Base-by-base conservation (phyloP, 768 basidiomycete genomes). In the Suillus weaverae region DNA sequence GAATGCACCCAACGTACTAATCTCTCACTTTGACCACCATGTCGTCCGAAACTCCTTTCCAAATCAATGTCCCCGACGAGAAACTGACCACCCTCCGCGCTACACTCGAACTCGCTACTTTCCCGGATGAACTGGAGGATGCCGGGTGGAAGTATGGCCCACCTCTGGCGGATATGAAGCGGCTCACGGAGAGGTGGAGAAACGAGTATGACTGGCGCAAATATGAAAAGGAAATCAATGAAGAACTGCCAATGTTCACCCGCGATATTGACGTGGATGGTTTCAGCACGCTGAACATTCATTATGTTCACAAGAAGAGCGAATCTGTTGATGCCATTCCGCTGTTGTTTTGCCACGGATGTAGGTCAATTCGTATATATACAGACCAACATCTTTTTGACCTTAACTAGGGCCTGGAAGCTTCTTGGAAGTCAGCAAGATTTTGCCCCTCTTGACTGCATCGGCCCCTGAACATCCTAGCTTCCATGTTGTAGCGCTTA, bases 331-430 rank as follows among this genome's bases (percentile, higher is more conserved):
- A 76, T n/a, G 86, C 87, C 0, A 84, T 89, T 36, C 86, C 87
- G 1, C 71, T 89, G 20, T 74, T 89, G 35, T 88, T 85, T 66
- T 80, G 87, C 18, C 87, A 89, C 64, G 88, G 88, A 46, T 89
- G 87, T 81, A 57, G 4, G 55, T 57, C 22, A 6, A 7, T 26
- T 50, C 22, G 9, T 26, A 38, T 57, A 2, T 9, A 16, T 2
- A 16, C 36, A 26, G 4, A 56, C 16, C 2, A 22, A 18, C 14
- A 18, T 26, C 13, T 38, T 26, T 26, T 14, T 57, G 2, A 38
- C 36, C 36, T 26, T 18, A 22, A 36, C 14, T 63, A 87, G 87
- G 89, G 88, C 86, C 87, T 0, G 87, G 88, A 61, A 79, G 82
- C 62, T 86, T 88, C 70, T 62, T 83, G 26, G 87, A 89, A 74